Percentiles rank a stretch among this genome's conserved stretches.
Evolutionary conservation across 257 asterid genomes (phyloP).

Genomic region (Scutellaria baicalensis): DNA sequence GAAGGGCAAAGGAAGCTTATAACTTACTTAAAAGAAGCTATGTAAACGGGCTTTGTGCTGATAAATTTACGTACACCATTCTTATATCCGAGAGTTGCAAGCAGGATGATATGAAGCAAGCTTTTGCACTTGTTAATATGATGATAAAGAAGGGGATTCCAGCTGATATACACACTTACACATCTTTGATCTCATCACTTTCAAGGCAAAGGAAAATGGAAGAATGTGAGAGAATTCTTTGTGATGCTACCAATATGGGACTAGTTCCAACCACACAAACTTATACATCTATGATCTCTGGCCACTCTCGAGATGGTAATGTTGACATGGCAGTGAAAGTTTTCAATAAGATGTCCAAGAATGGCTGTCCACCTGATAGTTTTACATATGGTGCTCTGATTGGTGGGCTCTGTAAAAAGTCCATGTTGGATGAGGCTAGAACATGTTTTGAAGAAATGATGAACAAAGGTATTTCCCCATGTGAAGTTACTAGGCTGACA

Average conservation of each 20-base stretch:
- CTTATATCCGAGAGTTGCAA: slow-evolving; percentile 69
- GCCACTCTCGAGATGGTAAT: slow-evolving; percentile 60
- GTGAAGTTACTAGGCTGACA: slow-evolving; percentile 84
- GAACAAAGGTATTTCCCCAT: slow-evolving; percentile 59
- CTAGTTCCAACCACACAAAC: slow-evolving; percentile 61
- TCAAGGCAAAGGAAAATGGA: slow-evolving; percentile 55
- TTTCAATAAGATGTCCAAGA: slow-evolving; percentile 43
- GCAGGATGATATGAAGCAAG: slow-evolving; percentile 42
- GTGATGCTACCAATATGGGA: slow-evolving; percentile 53
- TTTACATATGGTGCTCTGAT: slow-evolving; percentile 77
- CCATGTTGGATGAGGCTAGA: slow-evolving; percentile 71
- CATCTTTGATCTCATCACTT: slow-evolving; percentile 60
- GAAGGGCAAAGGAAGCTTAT: slow-evolving; percentile 58
- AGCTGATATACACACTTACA: slow-evolving; percentile 72
- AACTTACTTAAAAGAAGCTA: slow-evolving; percentile 35
- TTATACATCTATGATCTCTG: slow-evolving; percentile 79
- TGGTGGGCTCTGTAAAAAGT: slow-evolving; percentile 84
- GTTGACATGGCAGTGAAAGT: slow-evolving; percentile 42
- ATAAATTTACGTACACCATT: slow-evolving; percentile 73
- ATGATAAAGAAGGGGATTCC: slow-evolving; percentile 57
- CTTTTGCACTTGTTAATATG: slow-evolving; percentile 50
- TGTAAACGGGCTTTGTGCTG: slow-evolving; percentile 43
- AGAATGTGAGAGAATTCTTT: slow-evolving; percentile 55
- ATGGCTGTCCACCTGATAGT: slow-evolving; percentile 75
- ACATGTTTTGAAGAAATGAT: slow-evolving; percentile 53